A percentile compares a stretch with the other conserved stretches of the same genome.
Conservation (phyloP, 2,329 filamentous ascomycete genomes). For the Fusarium lyarnte region DNA sequence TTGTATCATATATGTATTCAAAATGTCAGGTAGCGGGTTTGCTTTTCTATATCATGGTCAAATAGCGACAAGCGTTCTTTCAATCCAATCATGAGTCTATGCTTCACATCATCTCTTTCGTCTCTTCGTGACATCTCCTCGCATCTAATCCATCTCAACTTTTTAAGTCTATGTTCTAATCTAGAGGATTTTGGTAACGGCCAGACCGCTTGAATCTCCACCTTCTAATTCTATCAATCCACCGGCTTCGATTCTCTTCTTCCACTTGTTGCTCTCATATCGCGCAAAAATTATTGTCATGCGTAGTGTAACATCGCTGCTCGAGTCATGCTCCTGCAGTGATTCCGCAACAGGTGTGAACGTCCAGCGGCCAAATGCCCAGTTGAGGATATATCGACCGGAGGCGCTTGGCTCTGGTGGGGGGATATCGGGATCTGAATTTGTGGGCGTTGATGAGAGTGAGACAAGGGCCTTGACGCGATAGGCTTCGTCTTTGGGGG, state of each 20-base stretch:
- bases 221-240: constrained; percentile 63
- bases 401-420: constrained; percentile 46
- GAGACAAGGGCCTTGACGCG: constrained; percentile 82
- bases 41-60: constrained; percentile 22
- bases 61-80: constrained; percentile 26
- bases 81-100: constrained; percentile 27
- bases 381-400: constrained; percentile 88
- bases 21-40: constrained; percentile 21
- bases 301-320: constrained; percentile 65
- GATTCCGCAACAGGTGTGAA: constrained; percentile 70
- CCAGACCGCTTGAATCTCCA: constrained; percentile 57
- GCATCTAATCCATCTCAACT: constrained; percentile 20
- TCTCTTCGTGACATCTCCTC: constrained; percentile 30
- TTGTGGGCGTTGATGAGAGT: constrained; percentile 56
- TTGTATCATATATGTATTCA: constrained; percentile 13
- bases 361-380: constrained; percentile 96
- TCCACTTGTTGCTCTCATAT: constrained; percentile 80
- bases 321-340: constrained; percentile 63
- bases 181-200: constrained; percentile 61
- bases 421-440: constrained; percentile 61
- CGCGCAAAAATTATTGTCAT: constrained; percentile 81
- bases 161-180: constrained; percentile 13
- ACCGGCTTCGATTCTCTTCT: constrained; percentile 72
- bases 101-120: constrained; percentile 26
- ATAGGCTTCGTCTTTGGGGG: constrained; percentile 94